Evolutionary conservation across 768 basidiomycete genomes (phyloP), one percentile per base, ranked within the genome.

Genomic region (Hericium alpestre): DNA sequence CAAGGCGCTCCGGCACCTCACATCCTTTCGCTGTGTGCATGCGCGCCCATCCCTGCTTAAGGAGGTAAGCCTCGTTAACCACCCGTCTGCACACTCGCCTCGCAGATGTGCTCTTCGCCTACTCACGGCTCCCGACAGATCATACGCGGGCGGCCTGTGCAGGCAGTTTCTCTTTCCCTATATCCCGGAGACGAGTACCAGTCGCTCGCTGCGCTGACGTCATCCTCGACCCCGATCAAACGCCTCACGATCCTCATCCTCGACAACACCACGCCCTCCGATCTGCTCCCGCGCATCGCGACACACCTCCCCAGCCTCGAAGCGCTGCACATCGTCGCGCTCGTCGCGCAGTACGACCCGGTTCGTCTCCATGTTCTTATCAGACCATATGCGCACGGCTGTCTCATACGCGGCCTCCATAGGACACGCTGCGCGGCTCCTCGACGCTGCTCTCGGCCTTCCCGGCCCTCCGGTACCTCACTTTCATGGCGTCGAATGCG

Each of bases 171-270:
- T 1, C 71, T 83, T 46, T 76, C 81, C n/a, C 68, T 83, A 37
- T 78, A 76, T 58, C 69, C 76, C 0, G 69, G 70, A 2, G 70
- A 71, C 46, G 72, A 71, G 0, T 59, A 66, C n/a, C 53, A 68
- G 1, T 72, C 78, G 11, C 71, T 84, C 53, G 72, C 78, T 47
- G 75, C 74, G 2, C 68, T 84, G 4, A 60, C 66, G 4, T 64
- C 70, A 49, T 72, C 76, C 2, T 63, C 74, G 0, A 63, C 58
- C 10, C 70, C 77, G 0, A 63, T 84, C 55, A 70, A 67, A 53
- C 72, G 80, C 59, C 69, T 84, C 40, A 86, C 80, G 23, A 69
- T 83, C 25, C 79, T 84, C 70, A 78, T 78, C 40, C 79, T 84
- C 51, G 83, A 83, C 59, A 68, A 74, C 37, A 56, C 58, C 3